Base-by-base conservation (phyloP, 352 stramenopile species). In the Peronospora tabacina region DNA sequence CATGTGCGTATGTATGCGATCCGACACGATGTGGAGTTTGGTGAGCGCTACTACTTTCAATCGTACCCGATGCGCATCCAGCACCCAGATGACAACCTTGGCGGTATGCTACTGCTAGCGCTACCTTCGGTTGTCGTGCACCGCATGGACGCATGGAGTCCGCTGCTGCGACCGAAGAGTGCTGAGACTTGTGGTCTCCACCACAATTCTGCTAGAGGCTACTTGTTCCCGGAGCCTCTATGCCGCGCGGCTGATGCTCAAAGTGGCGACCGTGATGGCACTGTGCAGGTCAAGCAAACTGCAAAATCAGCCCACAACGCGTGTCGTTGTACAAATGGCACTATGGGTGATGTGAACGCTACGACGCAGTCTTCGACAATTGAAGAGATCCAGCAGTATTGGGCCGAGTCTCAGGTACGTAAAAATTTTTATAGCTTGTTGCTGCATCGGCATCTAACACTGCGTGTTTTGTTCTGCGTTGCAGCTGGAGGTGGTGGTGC, bases 401-500 rank as follows among this genome's bases (percentile, higher is more conserved):
- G 80, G 77, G 61, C 53, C 10, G 80, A 91, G 29, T 87, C 68
- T 8, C 75, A 90, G 69, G 79, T 90, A 58, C 8, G 44, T 5
- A 26, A 26, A 2, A 26, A 2, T 26, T 3, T 26, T 26, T 7
- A 7, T 26, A 26, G 17, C 16, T 12, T 4, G 11, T 41, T 22
- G 34, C 15, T 40, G 15, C 10, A 26, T 26, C 7, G 38, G n/a
- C 16, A 5, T 15, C 49, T 61, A 38, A 59, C 28, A 26, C 43
- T 33, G 17, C 26, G 30, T 44, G 22, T 44, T 9, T 47, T 35
- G 16, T 46, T 42, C 17, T 41, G 15, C 24, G 7, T 17, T 63
- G 16, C 45, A 98, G 65, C 56, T 97, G 29, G 96, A 99, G 72
- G 82, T 99, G 42, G 82, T 98, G n/a, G 90, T 98, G 28, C 69